These are phyloP conservation scores for Puccinia novopanici DNA, from an alignment of 1,284 basidiomycete genomes.

Conservation along the genomic window DNA sequence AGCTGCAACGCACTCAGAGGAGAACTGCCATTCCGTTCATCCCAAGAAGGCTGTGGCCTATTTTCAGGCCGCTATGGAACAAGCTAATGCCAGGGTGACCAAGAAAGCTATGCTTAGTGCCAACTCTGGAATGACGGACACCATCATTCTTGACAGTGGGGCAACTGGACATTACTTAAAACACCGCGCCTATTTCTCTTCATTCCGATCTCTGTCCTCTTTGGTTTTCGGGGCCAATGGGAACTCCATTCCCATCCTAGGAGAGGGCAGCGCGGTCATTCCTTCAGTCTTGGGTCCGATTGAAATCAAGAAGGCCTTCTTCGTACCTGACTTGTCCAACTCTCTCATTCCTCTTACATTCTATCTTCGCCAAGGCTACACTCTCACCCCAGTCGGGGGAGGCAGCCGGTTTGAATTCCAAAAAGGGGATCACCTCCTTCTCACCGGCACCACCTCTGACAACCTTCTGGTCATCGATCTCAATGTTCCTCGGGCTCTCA, in stretches of 20 bases:
- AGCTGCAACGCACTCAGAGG: not conserved
- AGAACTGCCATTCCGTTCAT: no score
- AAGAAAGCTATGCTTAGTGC: not conserved
- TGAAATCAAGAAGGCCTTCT: not conserved
- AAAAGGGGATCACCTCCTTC: no score
- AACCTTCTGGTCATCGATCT: not conserved
- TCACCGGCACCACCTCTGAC: not conserved
- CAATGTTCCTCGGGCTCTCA: not conserved
- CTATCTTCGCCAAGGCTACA: not conserved
- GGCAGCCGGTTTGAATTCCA: not conserved
- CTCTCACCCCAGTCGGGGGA: not conserved
- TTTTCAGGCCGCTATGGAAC: not conserved
- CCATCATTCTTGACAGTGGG: no score
- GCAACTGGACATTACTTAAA: conserved; percentile 7
- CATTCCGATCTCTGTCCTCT: not conserved
- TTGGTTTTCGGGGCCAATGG: conserved; percentile 2
- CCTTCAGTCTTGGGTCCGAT: not conserved
- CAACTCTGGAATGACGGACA: not conserved
- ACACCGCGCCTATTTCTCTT: not conserved
- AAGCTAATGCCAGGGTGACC: not conserved
- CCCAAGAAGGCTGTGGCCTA: not conserved
- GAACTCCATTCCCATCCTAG: not conserved
- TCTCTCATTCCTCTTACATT: not conserved
- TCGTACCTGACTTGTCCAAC: not conserved
- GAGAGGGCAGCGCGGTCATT: not conserved